Evolutionary conservation across 805 yeast genomes (phyloP).

Genomic region (Ogataea allantospora): DNA sequence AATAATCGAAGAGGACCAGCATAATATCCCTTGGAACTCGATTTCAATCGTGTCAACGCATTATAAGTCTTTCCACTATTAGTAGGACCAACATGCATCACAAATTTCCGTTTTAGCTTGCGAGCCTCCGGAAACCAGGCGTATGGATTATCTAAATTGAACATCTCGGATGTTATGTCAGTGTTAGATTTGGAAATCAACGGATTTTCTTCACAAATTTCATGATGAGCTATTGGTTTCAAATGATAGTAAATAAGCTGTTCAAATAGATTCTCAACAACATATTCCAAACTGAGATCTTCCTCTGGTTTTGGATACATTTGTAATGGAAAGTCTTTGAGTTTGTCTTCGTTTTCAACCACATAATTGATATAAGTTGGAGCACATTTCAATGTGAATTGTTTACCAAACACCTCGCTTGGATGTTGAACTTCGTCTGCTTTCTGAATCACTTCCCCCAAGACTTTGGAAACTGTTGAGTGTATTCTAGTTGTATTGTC

Average conservation of each 20-base stretch:
- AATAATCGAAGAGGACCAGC: constrained; percentile 92
- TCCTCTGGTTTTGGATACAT: constrained; percentile 1
- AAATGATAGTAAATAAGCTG: constrained; percentile 29
- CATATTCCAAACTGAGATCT: constrained; percentile 12
- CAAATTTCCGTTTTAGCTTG: constrained; percentile 68
- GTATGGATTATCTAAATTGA: constrained; percentile 57
- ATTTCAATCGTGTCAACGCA: constrained; percentile 67
- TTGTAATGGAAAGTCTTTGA: constrained; percentile 14
- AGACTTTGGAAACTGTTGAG: too few relatives aligned
- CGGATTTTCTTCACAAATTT: constrained; percentile 29
- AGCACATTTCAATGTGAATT: constrained; percentile 12
- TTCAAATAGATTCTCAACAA: constrained; percentile 27
- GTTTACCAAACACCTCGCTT: constrained; percentile 1
- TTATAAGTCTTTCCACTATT: constrained; percentile 92
- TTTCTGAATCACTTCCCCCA: background rate
- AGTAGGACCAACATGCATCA: constrained; percentile 98
- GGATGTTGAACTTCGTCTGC: background rate
- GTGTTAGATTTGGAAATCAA: constrained; percentile 30
- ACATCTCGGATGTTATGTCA: constrained; percentile 34
- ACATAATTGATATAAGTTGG: constrained; percentile 14
- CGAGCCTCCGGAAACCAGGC: constrained; percentile 88
- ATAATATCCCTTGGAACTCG: constrained; percentile 73
- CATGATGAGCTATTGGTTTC: constrained; percentile 31
- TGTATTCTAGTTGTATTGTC: too few relatives aligned
- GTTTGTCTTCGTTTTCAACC: constrained; percentile 8